Base-by-base conservation (phyloP, 108 stramenopile genomes). In the Nannochloropsis gaditana region DNA sequence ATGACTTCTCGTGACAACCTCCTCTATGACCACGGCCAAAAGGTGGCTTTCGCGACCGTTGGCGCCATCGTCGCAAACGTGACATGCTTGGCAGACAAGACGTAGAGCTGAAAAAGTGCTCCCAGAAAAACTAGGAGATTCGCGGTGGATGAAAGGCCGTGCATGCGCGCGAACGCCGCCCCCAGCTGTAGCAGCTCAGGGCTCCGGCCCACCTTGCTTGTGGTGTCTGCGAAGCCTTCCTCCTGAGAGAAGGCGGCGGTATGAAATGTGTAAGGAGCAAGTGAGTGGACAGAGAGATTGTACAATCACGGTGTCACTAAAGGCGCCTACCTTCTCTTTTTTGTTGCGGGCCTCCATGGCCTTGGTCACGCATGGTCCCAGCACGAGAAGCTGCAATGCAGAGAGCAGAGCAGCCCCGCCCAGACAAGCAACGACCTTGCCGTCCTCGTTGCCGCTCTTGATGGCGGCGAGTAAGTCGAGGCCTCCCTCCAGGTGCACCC, bases 401-500 rank as follows among this genome's bases (percentile, higher is more conserved):
- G 59, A 73, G n/a, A 73, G 59, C 59, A 73, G 15, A 8, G 59
- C 59, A n/a, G 59, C 59, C 5, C 59, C 59, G 59, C 59, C 6
- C n/a, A 73, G 6, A n/a, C 15, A 15, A 73, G n/a, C 15, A 73
- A 73, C 19, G 8, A 73, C 59, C 3, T 15, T 73, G 19, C 19
- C 59, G 59, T 73, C 59, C n/a, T 73, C 59, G 59, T n/a, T n/a
- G 19, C 59, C 59, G n/a, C n/a, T 73, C 2, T 73, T 73, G 59
- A n/a, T n/a, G 3, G 59, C n/a, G 59, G 59, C 59, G 19, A 73
- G n/a, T 15, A 73, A n/a, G 59, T 73, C 59, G 59, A n/a, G 15
- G 59, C 15, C 59, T n/a, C 59, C 59, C n/a, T 73, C 59, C 59
- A 73, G n/a, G n/a, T 73, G 59, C n/a, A n/a, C 59, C 59, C 59